These are phyloP conservation scores for Athelia sp. DNA, from an alignment of 1,284 basidiomycete species.

Conservation along the genomic window DNA sequence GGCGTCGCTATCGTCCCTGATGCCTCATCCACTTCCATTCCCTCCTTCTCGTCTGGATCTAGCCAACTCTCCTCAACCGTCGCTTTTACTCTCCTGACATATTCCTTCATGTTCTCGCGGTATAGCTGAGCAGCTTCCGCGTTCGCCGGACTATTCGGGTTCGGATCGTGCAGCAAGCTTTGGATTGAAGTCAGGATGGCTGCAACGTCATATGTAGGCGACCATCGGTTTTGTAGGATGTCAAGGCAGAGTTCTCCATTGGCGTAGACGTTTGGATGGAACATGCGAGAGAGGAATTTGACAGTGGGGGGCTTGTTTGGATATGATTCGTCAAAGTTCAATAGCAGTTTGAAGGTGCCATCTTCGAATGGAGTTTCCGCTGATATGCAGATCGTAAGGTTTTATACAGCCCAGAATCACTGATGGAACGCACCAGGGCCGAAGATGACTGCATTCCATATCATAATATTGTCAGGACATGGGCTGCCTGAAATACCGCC, in stretches of 20 bases:
- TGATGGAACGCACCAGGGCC: slow-evolving; percentile 74
- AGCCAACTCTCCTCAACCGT: slow-evolving; percentile 92
- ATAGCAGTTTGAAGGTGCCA: slow-evolving; percentile 93
- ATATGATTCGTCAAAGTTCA: slow-evolving; percentile 97
- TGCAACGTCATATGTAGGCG: slow-evolving; percentile 96
- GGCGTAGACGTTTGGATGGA: slow-evolving; percentile 98
- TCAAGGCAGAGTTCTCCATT: slow-evolving; percentile 98
- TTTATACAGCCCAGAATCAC: neutral
- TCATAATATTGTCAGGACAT: slow-evolving; percentile 97
- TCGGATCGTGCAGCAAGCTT: slow-evolving; percentile 93
- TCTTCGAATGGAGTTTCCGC: slow-evolving; percentile 99
- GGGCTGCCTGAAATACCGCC: slow-evolving; percentile 96
- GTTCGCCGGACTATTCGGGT: slow-evolving; percentile 96
- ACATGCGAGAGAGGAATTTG: slow-evolving; percentile 97
- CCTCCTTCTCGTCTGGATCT: slow-evolving; percentile 69
- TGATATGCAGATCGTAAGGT: slow-evolving; percentile 24
- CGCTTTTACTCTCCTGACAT: slow-evolving; percentile 86
- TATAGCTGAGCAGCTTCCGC: slow-evolving; percentile 96
- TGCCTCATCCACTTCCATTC: slow-evolving; percentile 26
- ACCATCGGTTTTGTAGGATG: slow-evolving; percentile 98
- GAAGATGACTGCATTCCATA: slow-evolving; percentile 99
- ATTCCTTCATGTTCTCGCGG: slow-evolving; percentile 98
- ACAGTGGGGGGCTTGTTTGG: slow-evolving; percentile 98
- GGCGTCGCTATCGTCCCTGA: slow-evolving; percentile 3
- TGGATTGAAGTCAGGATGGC: slow-evolving; percentile 97